These are phyloP conservation scores for Lagenidium sp. DNA, from an alignment of 352 stramenopile genomes.

Conservation along the genomic window DNA sequence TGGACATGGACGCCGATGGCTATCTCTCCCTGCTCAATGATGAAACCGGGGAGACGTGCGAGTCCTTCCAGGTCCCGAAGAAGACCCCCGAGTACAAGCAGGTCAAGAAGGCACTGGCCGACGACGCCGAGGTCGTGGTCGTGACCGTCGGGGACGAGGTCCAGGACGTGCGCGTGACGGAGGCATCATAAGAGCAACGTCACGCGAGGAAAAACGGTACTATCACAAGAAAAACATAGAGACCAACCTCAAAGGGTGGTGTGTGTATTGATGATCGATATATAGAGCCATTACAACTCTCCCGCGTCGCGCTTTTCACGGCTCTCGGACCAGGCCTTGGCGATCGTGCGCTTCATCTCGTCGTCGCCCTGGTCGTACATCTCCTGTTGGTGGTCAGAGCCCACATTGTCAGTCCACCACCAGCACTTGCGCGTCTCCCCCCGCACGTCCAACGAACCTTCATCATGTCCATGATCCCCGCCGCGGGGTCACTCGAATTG, in stretches of 20 bases:
- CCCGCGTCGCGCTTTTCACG: slow-evolving; percentile 43
- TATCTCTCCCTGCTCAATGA: slow-evolving; percentile 66
- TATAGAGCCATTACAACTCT: not conserved
- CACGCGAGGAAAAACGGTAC: not conserved
- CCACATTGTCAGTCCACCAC: too few relatives aligned
- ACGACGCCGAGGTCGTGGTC: slow-evolving; percentile 43
- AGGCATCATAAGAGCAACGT: slow-evolving; percentile 23
- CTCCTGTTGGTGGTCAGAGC: too few relatives aligned
- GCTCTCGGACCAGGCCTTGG: slow-evolving; percentile 82
- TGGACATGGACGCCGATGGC: slow-evolving; percentile 66
- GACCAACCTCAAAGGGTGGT: not conserved
- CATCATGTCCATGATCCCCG: slow-evolving; percentile 90
- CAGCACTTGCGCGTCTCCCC: too few relatives aligned
- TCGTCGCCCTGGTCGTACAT: slow-evolving; percentile 87
- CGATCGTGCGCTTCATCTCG: slow-evolving; percentile 87
- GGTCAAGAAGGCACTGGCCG: slow-evolving; percentile 57
- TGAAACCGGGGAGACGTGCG: slow-evolving; percentile 52
- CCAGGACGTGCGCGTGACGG: slow-evolving; percentile 28
- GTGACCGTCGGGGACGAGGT: slow-evolving; percentile 43
- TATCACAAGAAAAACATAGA: slow-evolving; percentile 1
- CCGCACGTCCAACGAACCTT: too few relatives aligned
- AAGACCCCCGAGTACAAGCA: slow-evolving; percentile 62
- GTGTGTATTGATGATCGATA: not conserved
- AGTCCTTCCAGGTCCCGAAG: slow-evolving; percentile 58
- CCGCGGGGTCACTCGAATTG: slow-evolving; percentile 47